Percentiles rank a stretch among this genome's conserved stretches.
phyloP scores from a whole-genome alignment of 768 basidiomycete genomes.

The Trametes villosa region DNA sequence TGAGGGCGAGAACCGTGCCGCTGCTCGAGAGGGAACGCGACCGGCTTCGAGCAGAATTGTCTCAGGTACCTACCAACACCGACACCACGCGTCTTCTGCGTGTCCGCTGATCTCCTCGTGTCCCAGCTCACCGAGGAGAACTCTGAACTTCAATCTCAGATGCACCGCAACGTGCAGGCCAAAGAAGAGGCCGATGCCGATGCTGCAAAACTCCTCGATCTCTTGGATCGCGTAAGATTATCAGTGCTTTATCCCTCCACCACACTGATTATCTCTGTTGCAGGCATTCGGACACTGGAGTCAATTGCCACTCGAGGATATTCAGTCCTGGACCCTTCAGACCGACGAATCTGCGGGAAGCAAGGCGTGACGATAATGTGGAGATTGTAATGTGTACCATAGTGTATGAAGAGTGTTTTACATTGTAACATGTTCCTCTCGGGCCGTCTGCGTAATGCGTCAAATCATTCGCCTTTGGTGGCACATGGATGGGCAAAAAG shows the following conservation, averaged over 20 bases:
- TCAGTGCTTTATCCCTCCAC: not conserved
- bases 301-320: slow-evolving; percentile 63
- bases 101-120: not conserved
- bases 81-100: not conserved
- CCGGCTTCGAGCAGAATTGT: slow-evolving; percentile 41
- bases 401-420: not conserved
- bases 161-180: slow-evolving; percentile 52
- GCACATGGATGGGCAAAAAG: not conserved
- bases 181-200: slow-evolving; percentile 52
- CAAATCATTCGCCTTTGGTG: not conserved
- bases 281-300: slow-evolving; percentile 48
- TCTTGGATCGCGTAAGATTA: slow-evolving; percentile 54
- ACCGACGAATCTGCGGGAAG: slow-evolving; percentile 38
- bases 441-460: not conserved
- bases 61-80: slow-evolving; percentile 33
- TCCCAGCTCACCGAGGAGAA: slow-evolving; percentile 65
- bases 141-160: slow-evolving; percentile 45
- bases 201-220: slow-evolving; percentile 51
- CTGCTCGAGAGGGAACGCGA: slow-evolving; percentile 51
- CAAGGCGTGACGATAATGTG: slow-evolving; percentile 7
- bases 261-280: slow-evolving; percentile 12
- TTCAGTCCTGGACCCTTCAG: slow-evolving; percentile 48
- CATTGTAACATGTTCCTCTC: not conserved
- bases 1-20: slow-evolving; percentile 66
- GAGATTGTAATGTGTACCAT: not conserved